A percentile compares a stretch with the other conserved stretches of the same genome.
Evolutionary conservation across 345 rosid genomes (phyloP).

Genomic region (Moricandia arvensis): DNA sequence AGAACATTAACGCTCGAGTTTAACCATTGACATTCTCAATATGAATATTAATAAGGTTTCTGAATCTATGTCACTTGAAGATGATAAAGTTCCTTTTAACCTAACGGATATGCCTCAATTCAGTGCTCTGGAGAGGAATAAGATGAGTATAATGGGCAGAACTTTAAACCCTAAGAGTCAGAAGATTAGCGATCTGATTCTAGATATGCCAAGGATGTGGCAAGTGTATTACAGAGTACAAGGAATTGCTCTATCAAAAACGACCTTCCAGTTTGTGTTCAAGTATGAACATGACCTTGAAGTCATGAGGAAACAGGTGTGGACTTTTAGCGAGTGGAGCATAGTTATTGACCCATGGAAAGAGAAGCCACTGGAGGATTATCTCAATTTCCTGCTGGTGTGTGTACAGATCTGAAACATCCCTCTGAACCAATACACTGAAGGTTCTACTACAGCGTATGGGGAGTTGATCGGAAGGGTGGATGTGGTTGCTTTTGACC

Average conservation of each 20-base stretch:
- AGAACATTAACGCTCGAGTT: too few species aligned
- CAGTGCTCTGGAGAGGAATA: background rate
- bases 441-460: background rate
- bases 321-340: background rate
- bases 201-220: background rate
- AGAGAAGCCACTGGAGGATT: background rate
- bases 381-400: background rate
- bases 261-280: background rate
- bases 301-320: background rate
- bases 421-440: background rate
- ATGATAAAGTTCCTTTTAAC: background rate
- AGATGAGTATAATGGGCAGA: background rate
- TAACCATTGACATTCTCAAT: too few species aligned
- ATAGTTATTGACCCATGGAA: background rate
- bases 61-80: background rate
- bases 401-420: background rate
- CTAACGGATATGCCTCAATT: background rate
- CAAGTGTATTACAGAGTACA: background rate
- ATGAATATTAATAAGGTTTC: background rate
- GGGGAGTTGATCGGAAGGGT: background rate
- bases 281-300: background rate
- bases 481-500: background rate
- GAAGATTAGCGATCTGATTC: background rate
- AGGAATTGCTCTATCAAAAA: background rate
- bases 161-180: background rate